Base-by-base conservation (phyloP, 257 asterid genomes). In the Perilla frutescens region DNA sequence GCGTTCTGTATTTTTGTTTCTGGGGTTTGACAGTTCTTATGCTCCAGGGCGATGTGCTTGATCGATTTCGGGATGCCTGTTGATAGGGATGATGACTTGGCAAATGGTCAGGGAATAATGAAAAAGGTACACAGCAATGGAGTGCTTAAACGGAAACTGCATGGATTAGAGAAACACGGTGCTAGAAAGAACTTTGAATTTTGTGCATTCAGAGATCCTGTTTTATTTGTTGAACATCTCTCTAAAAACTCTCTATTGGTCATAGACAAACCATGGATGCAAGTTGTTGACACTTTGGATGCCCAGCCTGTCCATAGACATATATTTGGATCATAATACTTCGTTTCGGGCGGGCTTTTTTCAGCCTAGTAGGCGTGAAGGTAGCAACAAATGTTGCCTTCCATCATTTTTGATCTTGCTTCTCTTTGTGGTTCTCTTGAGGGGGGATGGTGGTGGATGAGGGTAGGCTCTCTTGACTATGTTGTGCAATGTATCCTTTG, bases 291-390 rank as follows among this genome's bases (percentile, higher is more conserved):
- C 79, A 51, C 85, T 70, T 89, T 96, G n/a, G 97, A 89, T 56
- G 40, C 90, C 51, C 81, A 81, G 72, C 98, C 98, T 71, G 91
- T 96, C 83, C 97, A 96, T 84, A 92, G 91, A 86, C 96, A 92
- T 80, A 84, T 92, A 40, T 95, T 57, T 63, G 99, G 99, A 81
- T 85, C 96, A 70, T 95, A 80, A 68, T 54, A 47, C 48, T 36
- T 20, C 26, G 13, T 60, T 9, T 10, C 71, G 65, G 81, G 57
- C 70, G 12, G 61, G 79, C 78, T 54, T 49, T 66, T 69, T 49
- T 62, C 57, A 45, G 56, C 76, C 32, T 34, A 62, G 50, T 62
- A 62, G 79, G 72, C 40, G 32, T 59, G 81, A 69, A 79, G 88
- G 83, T 67, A 44, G 68, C 29, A 50, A 55, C 29, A 50, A 55